Base-by-base conservation (phyloP, 2,329 filamentous ascomycete species). In the Colletotrichum sansevieriae region DNA sequence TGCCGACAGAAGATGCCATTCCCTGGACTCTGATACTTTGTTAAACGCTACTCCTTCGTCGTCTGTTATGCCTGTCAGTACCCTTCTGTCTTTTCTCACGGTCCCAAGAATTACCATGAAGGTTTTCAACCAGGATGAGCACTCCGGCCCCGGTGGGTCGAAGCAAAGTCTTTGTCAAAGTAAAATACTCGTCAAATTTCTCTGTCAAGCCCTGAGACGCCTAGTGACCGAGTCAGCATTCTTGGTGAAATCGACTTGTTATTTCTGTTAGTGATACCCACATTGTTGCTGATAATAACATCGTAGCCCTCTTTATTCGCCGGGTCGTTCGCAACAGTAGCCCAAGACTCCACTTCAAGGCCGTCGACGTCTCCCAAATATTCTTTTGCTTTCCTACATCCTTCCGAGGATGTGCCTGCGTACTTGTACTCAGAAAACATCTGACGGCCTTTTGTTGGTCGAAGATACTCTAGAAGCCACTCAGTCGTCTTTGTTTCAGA, bases 401-500 rank as follows among this genome's bases (percentile, higher is more conserved):
- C 8, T 7, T 22, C 20, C 1, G 33, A 22, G n/a, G 18, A 41
- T n/a, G 25, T 13, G 8, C 35, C 15, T 41, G 37, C 35, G 37
- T 56, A 56, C 11, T 35, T 56, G 37, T 41, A 43, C 4, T 56
- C 43, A 37, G 54, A 41, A 22, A 56, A 56, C 11, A 41, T 20
- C 18, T 41, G 54, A 3, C 37, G 37, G 8, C 37, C 54, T 25
- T 56, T 56, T 3, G 15, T 11, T 5, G 54, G 54, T 12, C 54
- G 54, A 6, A 56, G 20, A 9, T 35, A 18, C 8, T 4, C 12
- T 20, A 56, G 35, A 25, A 56, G 54, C 20, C n/a, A 13, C 33
- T 37, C n/a, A n/a, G n/a, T 20, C 2, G 54, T 56, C 18, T 12
- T 22, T n/a, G 37, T 56, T 13, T 56, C 54, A 41, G 54, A 15